Percentiles rank a stretch among this genome's conserved stretches.
phyloP scores from a whole-genome alignment of 75 land plant species.

The Picea sitchensis region DNA sequence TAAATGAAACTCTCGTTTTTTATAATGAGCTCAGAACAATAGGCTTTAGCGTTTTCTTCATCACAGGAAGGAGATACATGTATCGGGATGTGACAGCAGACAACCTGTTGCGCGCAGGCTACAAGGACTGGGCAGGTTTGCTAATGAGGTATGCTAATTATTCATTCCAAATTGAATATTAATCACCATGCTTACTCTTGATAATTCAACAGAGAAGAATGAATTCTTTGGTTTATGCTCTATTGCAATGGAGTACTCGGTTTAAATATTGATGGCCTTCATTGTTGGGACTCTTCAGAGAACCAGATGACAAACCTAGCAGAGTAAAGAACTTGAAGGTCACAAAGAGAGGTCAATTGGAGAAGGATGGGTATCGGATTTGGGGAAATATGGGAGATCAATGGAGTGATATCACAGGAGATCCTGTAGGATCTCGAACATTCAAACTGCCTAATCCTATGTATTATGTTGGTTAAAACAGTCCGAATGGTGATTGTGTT shows the following conservation, averaged over 20 bases:
- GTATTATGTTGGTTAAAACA: slow-evolving; percentile 29
- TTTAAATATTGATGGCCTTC: too few species aligned
- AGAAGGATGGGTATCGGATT: slow-evolving; percentile 52
- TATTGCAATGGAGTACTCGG: too few species aligned
- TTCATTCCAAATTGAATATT: not conserved
- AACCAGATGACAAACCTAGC: not conserved
- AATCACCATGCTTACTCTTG: too few species aligned
- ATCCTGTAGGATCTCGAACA: slow-evolving; percentile 30
- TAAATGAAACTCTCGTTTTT: slow-evolving; percentile 21
- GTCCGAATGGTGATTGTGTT: too few species aligned
- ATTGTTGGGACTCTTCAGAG: not conserved
- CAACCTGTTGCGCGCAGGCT: slow-evolving; percentile 40
- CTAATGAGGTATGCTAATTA: slow-evolving; percentile 31
- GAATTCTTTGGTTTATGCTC: too few species aligned
- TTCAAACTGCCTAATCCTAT: slow-evolving; percentile 80
- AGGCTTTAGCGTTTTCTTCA: slow-evolving; percentile 28
- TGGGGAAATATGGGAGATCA: slow-evolving; percentile 63
- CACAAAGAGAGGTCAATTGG: slow-evolving; percentile 40
- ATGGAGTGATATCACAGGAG: slow-evolving; percentile 56
- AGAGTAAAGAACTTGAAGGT: not conserved
- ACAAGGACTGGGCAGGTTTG: slow-evolving; percentile 29
- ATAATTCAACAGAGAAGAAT: too few species aligned
- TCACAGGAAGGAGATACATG: slow-evolving; percentile 30
- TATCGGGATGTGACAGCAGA: slow-evolving; percentile 30
- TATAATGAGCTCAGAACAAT: slow-evolving; percentile 21